These are phyloP conservation scores for Cladosporium sp. DNA, from an alignment of 2,329 filamentous ascomycete species.

Conservation along the genomic window DNA sequence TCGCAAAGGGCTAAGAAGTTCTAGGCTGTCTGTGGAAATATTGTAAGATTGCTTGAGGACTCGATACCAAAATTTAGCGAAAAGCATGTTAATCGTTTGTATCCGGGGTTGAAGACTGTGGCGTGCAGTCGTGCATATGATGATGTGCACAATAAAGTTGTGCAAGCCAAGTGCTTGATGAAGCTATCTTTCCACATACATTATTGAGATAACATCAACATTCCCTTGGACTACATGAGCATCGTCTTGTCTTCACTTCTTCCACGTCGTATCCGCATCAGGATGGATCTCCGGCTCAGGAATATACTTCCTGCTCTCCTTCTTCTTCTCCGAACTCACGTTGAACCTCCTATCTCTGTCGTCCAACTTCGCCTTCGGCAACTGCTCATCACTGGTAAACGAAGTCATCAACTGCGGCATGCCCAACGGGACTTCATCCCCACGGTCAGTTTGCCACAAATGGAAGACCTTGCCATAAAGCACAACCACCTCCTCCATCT, in stretches of 20 bases:
- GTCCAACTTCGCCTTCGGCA: constrained; percentile 43
- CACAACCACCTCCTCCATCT: constrained; percentile 72
- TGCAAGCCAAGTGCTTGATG: background rate
- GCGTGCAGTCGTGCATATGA: background rate
- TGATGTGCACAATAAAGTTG: background rate
- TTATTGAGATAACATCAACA: background rate
- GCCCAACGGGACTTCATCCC: constrained; percentile 60
- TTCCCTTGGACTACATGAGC: background rate
- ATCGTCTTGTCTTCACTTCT: background rate
- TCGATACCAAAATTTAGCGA: constrained; percentile 11
- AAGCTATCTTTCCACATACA: background rate
- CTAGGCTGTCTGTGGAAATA: background rate
- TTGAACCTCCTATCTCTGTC: constrained; percentile 54
- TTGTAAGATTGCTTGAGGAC: constrained; percentile 10
- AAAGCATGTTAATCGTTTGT: background rate
- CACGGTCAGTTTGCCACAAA: constrained; percentile 78
- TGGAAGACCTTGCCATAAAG: constrained; percentile 84
- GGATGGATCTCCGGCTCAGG: constrained; percentile 44
- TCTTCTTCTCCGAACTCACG: constrained; percentile 50
- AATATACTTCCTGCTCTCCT: constrained; percentile 51
- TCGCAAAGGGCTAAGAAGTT: constrained; percentile 13
- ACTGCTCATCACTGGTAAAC: constrained; percentile 49
- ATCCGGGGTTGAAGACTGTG: background rate
- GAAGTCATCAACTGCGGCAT: constrained; percentile 62
- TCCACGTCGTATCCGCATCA: constrained; percentile 48